These are phyloP conservation scores for Pythium diclinum DNA, from an alignment of 352 stramenopile species.

Conservation along the genomic window DNA sequence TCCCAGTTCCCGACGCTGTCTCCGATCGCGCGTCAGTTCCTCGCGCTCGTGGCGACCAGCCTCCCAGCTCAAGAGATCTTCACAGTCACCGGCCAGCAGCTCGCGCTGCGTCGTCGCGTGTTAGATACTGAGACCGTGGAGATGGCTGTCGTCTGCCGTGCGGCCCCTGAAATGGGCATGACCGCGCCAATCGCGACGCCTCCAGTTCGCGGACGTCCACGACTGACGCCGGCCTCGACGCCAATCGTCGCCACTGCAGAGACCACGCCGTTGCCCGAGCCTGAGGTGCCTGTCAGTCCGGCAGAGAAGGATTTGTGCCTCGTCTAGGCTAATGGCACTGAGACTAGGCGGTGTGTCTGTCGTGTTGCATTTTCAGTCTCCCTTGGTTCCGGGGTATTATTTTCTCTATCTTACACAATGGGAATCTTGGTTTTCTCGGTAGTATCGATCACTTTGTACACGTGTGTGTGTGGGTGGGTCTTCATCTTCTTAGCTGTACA, in stretches of 20 bases:
- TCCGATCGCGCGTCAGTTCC: conserved; percentile 11
- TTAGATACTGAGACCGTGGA: conserved; percentile 8
- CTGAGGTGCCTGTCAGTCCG: neutral
- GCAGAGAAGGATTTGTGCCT: neutral
- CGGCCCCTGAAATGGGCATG: neutral
- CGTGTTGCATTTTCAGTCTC: neutral
- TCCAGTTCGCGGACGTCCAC: neutral
- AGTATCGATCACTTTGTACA: neutral
- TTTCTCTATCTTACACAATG: conserved; percentile 21
- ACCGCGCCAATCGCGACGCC: neutral
- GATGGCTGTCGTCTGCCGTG: neutral
- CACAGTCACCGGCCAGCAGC: conserved; percentile 9
- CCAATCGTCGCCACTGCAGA: neutral
- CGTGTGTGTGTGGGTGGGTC: neutral
- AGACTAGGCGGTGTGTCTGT: too few relatives aligned
- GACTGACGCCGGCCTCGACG: neutral
- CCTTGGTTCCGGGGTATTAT: conserved; percentile 5
- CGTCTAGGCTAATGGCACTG: neutral
- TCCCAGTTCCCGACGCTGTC: conserved; percentile 17
- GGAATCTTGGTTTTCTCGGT: neutral
- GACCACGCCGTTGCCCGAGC: neutral
- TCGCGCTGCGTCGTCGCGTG: conserved; percentile 3
- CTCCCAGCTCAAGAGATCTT: conserved; percentile 10
- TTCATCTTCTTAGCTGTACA: conserved; percentile 53
- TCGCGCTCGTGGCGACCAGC: conserved; percentile 13